phyloP scores from a whole-genome alignment of 345 rosid species.

The Populus tremula region DNA sequence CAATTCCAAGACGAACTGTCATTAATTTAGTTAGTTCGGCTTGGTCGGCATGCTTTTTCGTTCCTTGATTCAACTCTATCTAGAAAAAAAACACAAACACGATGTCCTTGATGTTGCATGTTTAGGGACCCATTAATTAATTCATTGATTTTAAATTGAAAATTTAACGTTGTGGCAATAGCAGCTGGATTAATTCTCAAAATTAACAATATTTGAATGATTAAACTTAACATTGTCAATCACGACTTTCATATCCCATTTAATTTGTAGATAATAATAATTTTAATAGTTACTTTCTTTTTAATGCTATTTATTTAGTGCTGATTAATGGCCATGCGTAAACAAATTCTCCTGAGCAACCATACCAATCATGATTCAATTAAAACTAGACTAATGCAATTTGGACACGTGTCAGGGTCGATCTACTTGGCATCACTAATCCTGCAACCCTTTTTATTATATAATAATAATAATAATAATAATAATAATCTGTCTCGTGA shows the following conservation, averaged over 20 bases:
- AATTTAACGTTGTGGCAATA: neutral
- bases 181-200: neutral
- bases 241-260: neutral
- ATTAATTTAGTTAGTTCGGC: neutral
- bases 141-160: neutral
- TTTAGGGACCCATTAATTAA: neutral
- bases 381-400: constrained; percentile 2
- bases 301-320: too few species aligned
- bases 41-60: constrained; percentile 15
- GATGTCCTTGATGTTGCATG: neutral
- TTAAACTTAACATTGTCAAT: too few species aligned
- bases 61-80: constrained; percentile 14
- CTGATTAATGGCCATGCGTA: neutral
- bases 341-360: neutral
- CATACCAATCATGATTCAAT: neutral
- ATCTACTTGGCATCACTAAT: constrained; percentile 13
- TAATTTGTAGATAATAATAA: too few species aligned
- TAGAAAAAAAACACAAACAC: neutral
- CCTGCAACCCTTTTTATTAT: neutral
- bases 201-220: too few species aligned
- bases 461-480: neutral
- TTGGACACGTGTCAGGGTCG: constrained; percentile 29
- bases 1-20: neutral
- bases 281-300: too few species aligned
- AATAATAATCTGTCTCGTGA: constrained; percentile 29